Evolutionary conservation across 129 eudicot species (phyloP), one percentile per base, ranked within the genome.

Genomic region (Flaveria robusta): DNA sequence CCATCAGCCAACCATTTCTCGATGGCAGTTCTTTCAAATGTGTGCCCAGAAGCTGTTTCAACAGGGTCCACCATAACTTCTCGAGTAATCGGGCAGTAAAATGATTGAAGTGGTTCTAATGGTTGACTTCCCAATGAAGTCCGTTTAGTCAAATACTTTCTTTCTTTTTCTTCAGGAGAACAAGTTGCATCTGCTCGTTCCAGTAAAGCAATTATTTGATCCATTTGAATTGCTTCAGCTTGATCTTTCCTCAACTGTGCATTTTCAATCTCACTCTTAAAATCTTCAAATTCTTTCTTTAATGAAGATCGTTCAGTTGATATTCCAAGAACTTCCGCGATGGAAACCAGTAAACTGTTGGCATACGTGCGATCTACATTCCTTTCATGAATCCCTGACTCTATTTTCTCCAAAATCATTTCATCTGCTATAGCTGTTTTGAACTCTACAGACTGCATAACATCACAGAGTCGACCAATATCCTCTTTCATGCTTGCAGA

Each of bases 31-130:
- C 95, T 81, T 74, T 89, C 95, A 54, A 83, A 89, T 6, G 95
- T 89, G 59, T 89, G 95, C 37, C 95, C 95, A 20, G 89, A 84
- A 71, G 85, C 81, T 22, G 91, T 87, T 82, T 89, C 95, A 31
- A 89, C 91, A 0, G 95, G 95, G 80, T 89, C 95, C 39, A 62
- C 79, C 95, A 89, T 89, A 66, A 89, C 92, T 76, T 89, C 91
- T 52, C 67, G 73, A 18, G 89, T 89, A 55, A 89, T 89, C 37
- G 95, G 95, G 74, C 91, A 89, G 67, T 77, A 82, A 66, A 89
- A 89, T 5, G 95, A 86, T 72, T 60, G 87, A 27, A 89, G 87
- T 23, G 95, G 91, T 65, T 89, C 95, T 74, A 89, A 78, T 5
- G 88, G 89, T 67, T 84, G 91, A 70, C 80, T 78, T n/a, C 95